Evolutionary conservation across 1,139 yeast genomes (phyloP), one percentile per base, ranked within the genome.

Genomic region (Neolecta irregularis): DNA sequence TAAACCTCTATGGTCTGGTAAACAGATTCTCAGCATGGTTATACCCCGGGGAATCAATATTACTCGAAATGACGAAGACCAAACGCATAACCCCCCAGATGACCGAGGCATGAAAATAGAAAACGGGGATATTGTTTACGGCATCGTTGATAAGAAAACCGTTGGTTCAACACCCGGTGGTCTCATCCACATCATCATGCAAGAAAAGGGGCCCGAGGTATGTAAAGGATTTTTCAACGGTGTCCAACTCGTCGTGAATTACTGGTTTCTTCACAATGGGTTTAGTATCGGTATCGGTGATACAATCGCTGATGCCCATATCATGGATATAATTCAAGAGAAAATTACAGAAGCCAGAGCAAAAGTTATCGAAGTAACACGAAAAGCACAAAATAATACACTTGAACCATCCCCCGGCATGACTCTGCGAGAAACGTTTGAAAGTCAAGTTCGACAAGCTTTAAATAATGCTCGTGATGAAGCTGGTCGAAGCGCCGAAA

Each of bases 251-350:
- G 93, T 88, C 42, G 94, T 83, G 32, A 91, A 91, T 57, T 91
- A 69, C 57, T 91, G 98, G 99, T 67, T 91, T 44, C 65, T 91
- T 40, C 98, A 91, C 55, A 80, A 80, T 52, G 96, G 98, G 40
- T 91, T 91, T 61, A 83, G 96, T 12, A 91, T 91, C 51, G 99
- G 99, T 69, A 88, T 91, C 60, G 98, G 98, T 66, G 99, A 91
- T 60, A 91, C 98, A 3, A 88, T 91, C 63, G 98, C 98, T 33
- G 98, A 91, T 65, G 72, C 85, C n/a, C 75, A 71, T 30, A 88
- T 98, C 25, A 91, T 91, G 94, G 74, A 75, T 49, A 76, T 76
- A 46, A 83, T 91, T 49, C 88, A 95, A 1, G 74, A 77, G 40
- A 85, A 96, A 2, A 91, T 91, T 59, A 74, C 81, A 41, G 83